These are phyloP conservation scores for Acacia pycnantha DNA, from an alignment of 331 rosid species.

Conservation along the genomic window DNA sequence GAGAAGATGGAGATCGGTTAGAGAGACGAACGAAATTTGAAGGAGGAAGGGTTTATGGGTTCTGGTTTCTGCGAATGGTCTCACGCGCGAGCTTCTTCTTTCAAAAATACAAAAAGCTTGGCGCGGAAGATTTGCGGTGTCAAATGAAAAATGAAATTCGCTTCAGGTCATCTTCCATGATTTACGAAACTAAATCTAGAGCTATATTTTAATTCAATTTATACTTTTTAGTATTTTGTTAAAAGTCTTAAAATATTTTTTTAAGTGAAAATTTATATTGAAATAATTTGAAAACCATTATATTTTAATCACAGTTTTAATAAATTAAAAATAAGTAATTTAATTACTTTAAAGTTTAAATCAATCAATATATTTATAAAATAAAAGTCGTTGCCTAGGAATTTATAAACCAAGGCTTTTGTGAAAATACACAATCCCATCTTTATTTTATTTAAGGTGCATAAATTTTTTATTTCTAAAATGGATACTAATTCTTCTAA, in stretches of 20 bases:
- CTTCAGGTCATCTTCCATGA: background rate
- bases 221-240: too few species aligned
- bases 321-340: background rate
- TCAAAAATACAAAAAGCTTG: constrained; percentile 11
- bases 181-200: background rate
- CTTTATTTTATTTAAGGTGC: too few species aligned
- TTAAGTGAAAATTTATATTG: background rate
- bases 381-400: background rate
- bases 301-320: too few species aligned
- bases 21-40: background rate
- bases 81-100: constrained; percentile 1
- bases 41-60: background rate
- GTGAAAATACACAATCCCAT: background rate
- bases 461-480: too few species aligned
- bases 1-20: background rate
- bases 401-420: too few species aligned
- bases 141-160: background rate
- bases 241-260: too few species aligned
- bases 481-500: background rate
- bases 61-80: background rate
- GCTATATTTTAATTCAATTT: background rate
- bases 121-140: constrained; percentile 15
- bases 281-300: too few species aligned
- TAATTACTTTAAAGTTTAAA: too few species aligned
- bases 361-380: background rate